Percentiles rank a stretch among this genome's conserved stretches.
Evolutionary conservation across 225 moss, liverwort and hornwort genomes (phyloP).

Genomic region (Sphagnum contortum): DNA sequence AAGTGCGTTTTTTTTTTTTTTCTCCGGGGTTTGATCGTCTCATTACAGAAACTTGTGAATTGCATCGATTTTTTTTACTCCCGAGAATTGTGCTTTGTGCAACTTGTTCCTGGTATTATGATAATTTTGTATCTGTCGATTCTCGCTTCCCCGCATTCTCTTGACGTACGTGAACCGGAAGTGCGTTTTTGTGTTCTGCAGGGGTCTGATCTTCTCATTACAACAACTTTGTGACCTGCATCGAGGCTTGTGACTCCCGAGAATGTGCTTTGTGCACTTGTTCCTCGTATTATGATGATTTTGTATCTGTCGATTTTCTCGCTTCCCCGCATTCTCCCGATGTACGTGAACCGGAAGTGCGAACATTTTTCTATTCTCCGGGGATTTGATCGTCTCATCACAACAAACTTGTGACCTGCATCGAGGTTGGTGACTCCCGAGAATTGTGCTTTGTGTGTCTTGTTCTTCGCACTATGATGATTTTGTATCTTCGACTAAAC

Average conservation of each 20-base stretch:
- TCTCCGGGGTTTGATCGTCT: not conserved
- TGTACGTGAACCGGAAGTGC: not conserved
- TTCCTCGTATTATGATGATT: too few species aligned
- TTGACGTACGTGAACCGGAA: not conserved
- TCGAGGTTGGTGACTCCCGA: too few species aligned
- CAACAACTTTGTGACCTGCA: too few species aligned
- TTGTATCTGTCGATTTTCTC: not conserved
- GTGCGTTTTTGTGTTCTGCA: not conserved
- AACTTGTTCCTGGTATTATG: slow-evolving; percentile 47
- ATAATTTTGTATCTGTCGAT: not conserved
- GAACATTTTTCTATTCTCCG: not conserved
- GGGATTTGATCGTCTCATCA: not conserved
- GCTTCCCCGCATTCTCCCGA: not conserved
- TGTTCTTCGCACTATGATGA: too few species aligned
- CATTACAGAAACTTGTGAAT: too few species aligned
- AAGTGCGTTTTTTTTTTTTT: not conserved
- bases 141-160: not conserved
- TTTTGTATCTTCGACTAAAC: too few species aligned
- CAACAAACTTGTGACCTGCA: too few species aligned
- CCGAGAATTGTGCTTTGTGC: slow-evolving; percentile 32
- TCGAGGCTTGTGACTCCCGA: too few species aligned
- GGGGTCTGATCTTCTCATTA: not conserved
- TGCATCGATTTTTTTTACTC: not conserved
- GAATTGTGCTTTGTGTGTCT: too few species aligned
- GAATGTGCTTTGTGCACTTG: too few species aligned